A percentile compares a stretch with the other conserved stretches of the same genome.
Evolutionary conservation across 441 rosid genomes (phyloP).

Genomic region (Populus hybrid): DNA sequence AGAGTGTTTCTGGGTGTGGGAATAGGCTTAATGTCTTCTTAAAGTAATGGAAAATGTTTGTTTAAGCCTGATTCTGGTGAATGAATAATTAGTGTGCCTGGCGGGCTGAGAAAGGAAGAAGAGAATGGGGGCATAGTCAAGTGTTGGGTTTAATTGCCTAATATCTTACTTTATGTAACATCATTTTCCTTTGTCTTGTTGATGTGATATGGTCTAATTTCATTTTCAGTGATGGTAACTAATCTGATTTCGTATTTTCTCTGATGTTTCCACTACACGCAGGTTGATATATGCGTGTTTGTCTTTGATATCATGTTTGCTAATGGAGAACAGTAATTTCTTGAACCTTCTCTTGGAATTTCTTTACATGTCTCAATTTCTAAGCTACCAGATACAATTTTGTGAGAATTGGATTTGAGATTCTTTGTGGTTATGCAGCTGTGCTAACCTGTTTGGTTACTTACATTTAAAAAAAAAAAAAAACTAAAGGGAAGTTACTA

Average conservation of each 20-base stretch:
- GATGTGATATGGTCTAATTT: not conserved
- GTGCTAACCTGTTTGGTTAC: not conserved
- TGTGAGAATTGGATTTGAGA: not conserved
- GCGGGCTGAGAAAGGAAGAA: not conserved
- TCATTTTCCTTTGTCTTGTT: not conserved
- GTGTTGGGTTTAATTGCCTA: constrained; percentile 1
- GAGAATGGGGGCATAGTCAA: not conserved
- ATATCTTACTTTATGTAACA: not conserved
- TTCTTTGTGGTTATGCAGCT: not conserved
- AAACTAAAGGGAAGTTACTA: no score
- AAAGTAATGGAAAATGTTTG: not conserved
- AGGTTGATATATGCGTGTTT: constrained; percentile 78
- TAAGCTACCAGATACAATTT: not conserved
- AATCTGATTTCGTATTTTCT: constrained; percentile 15
- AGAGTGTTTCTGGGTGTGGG: not conserved
- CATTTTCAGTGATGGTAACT: not conserved
- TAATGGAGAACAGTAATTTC: constrained; percentile 72
- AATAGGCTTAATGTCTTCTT: not conserved
- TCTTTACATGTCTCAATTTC: not conserved
- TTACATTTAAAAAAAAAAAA: no score
- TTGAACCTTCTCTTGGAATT: constrained; percentile 22
- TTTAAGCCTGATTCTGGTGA: not conserved
- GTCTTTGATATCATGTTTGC: constrained; percentile 88
- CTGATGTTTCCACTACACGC: constrained; percentile 29
- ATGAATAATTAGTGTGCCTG: not conserved